phyloP scores from a whole-genome alignment of 176 grass and related monocot species.

The Carex littledalei region DNA sequence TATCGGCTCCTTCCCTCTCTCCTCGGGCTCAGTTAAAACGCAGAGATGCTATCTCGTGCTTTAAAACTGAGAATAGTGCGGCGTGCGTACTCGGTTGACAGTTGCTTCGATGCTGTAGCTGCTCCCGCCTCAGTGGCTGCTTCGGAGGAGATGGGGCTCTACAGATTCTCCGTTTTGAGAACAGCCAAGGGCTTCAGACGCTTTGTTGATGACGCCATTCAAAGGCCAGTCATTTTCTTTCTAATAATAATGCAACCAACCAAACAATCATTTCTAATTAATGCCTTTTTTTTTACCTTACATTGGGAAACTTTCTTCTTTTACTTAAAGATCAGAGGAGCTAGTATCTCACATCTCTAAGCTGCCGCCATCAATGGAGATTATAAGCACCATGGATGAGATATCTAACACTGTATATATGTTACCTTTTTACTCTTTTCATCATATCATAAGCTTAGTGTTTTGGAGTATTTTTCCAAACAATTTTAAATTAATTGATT shows the following conservation, averaged over 20 bases:
- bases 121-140: background rate
- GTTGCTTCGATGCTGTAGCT: slow-evolving; percentile 3
- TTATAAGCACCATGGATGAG: slow-evolving; percentile 81
- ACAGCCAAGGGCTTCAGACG: slow-evolving; percentile 76
- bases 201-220: slow-evolving; percentile 79
- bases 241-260: too few species aligned
- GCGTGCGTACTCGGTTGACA: slow-evolving; percentile 5
- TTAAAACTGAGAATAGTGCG: background rate
- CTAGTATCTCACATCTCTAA: slow-evolving; percentile 52
- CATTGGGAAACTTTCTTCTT: background rate
- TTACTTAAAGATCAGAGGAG: slow-evolving; percentile 50
- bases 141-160: slow-evolving; percentile 42
- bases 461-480: too few species aligned
- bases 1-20: background rate
- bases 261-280: too few species aligned
- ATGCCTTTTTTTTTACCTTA: too few species aligned
- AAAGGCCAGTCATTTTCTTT: slow-evolving; percentile 24
- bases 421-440: background rate
- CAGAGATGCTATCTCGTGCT: slow-evolving; percentile 6
- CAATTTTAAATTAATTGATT: too few species aligned
- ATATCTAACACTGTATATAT: slow-evolving; percentile 70
- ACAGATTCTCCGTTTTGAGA: slow-evolving; percentile 57
- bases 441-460: too few species aligned
- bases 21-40: background rate
- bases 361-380: slow-evolving; percentile 53